Conservation (phyloP, 78 protist species). For the Dictyostelium discoideum region DNA sequence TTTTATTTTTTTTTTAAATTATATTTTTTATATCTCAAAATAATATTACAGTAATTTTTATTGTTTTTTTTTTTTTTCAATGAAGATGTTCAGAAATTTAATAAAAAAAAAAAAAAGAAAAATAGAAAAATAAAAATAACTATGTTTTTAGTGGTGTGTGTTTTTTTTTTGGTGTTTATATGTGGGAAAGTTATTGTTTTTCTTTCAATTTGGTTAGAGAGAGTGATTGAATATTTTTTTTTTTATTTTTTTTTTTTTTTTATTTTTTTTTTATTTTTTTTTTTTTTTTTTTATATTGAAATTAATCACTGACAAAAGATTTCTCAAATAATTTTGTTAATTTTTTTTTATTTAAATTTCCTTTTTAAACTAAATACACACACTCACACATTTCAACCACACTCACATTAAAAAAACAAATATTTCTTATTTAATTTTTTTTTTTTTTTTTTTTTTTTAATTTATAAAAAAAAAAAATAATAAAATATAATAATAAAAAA, state of each 20-base stretch:
- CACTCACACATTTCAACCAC: background rate
- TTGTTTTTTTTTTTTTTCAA: background rate
- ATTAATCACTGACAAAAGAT: background rate
- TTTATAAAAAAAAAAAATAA: too few relatives aligned
- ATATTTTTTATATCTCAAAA: background rate
- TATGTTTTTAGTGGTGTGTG: background rate
- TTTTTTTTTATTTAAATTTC: background rate
- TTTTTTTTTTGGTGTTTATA: background rate
- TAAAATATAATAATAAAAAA: too few relatives aligned
- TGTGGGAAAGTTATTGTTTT: background rate
- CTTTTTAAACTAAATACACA: background rate
- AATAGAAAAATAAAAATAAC: too few relatives aligned
- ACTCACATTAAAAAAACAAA: background rate
- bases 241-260: too few relatives aligned
- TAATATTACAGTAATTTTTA: too few relatives aligned
- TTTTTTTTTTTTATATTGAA: background rate
- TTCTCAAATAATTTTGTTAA: background rate
- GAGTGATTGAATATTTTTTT: background rate
- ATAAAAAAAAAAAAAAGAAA: too few relatives aligned
- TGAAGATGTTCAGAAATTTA: background rate
- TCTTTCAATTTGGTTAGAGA: background rate
- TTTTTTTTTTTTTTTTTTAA: too few relatives aligned
- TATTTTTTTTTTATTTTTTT: too few relatives aligned
- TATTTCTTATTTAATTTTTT: background rate
- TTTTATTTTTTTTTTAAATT: too few relatives aligned